phyloP scores from a whole-genome alignment of 441 rosid genomes.

The Breynia disticha region DNA sequence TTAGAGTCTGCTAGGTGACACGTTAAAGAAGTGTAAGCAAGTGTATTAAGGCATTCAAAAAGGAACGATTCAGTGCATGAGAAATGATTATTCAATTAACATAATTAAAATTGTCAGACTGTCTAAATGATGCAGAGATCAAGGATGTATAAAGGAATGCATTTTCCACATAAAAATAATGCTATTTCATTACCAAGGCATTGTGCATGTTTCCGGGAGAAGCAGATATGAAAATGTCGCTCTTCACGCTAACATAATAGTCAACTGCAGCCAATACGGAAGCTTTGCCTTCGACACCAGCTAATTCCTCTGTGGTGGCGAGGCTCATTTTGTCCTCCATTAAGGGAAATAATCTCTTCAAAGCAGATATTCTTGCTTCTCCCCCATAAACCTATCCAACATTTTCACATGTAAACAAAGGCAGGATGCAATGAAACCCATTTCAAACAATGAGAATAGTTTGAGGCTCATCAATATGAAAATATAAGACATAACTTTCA shows the following conservation, averaged over 20 bases:
- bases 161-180: background rate
- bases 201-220: slow-evolving; percentile 99
- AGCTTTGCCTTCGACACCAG: slow-evolving; percentile 73
- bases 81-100: too few relatives aligned
- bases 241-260: slow-evolving; percentile 83
- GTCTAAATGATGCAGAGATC: background rate
- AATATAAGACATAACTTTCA: background rate
- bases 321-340: slow-evolving; percentile 95
- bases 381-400: slow-evolving; percentile 75
- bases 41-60: too few relatives aligned
- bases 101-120: background rate
- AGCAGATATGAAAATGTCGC: slow-evolving; percentile 86
- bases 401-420: slow-evolving; percentile 3
- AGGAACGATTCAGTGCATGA: too few relatives aligned
- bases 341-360: slow-evolving; percentile 63
- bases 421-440: background rate
- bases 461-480: too few relatives aligned
- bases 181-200: slow-evolving; percentile 51
- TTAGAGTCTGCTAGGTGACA: background rate
- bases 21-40: background rate
- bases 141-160: background rate
- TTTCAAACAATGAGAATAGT: background rate
- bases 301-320: slow-evolving; percentile 60
- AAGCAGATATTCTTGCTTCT: slow-evolving; percentile 76
- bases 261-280: slow-evolving; percentile 88